Evolutionary conservation across 306 rosid species (phyloP).

Genomic region (Trifolium repens): DNA sequence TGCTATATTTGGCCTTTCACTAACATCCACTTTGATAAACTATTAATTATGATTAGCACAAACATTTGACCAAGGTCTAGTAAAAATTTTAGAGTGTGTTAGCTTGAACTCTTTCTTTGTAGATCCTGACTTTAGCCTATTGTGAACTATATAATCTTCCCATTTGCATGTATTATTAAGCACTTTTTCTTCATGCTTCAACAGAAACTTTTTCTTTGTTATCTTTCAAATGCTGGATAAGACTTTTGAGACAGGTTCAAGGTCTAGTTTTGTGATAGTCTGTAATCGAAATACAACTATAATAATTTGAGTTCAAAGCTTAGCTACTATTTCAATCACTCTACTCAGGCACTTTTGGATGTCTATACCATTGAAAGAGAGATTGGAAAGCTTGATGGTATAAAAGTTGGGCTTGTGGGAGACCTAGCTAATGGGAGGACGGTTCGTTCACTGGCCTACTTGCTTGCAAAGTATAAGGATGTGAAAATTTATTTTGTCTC

Average conservation of each 20-base stretch:
- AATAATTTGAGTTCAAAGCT: conserved; percentile 24
- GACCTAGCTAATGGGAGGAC: conserved; percentile 95
- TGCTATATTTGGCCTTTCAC: not conserved
- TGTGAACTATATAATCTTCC: conserved; percentile 18
- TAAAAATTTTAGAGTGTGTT: not conserved
- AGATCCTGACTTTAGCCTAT: conserved; percentile 16
- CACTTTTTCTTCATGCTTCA: conserved; percentile 17
- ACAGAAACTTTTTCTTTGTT: not conserved
- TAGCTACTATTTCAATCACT: conserved; percentile 30
- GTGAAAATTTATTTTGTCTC: conserved; percentile 79
- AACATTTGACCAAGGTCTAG: too few species aligned
- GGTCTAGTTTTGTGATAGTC: conserved; percentile 18
- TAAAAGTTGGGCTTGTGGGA: conserved; percentile 83
- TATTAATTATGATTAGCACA: not conserved
- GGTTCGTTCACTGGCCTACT: conserved; percentile 83
- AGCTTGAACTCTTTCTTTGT: not conserved
- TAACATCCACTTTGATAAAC: not conserved
- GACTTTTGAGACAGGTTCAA: conserved; percentile 8
- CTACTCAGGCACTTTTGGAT: conserved; percentile 79
- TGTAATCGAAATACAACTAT: conserved; percentile 17
- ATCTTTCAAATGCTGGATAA: conserved; percentile 28
- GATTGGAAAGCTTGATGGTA: conserved; percentile 77
- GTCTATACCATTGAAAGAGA: conserved; percentile 82
- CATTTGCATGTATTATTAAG: conserved; percentile 1
- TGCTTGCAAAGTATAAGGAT: conserved; percentile 78